Base-by-base conservation (phyloP, 352 stramenopile species). In the Pythium chondricola region DNA sequence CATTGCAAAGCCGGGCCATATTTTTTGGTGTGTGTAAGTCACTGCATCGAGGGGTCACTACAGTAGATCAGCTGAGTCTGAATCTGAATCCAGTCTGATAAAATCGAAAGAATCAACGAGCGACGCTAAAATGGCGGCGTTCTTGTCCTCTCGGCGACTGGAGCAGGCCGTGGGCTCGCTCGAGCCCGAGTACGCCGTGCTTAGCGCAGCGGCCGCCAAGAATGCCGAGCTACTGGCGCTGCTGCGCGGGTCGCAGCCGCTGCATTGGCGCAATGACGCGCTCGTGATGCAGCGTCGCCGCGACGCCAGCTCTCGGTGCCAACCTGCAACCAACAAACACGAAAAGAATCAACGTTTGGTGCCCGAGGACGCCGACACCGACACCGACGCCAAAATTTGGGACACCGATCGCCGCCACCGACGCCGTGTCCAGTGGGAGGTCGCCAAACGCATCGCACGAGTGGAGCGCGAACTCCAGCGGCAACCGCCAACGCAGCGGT, bases 361-460 rank as follows among this genome's bases (percentile, higher is more conserved):
- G n/a, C 38, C 43, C 39, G 50, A 49, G 2, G 26, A 37, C 13
- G 17, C 18, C 0, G n/a, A n/a, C n/a, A n/a, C n/a, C n/a, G n/a
- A n/a, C n/a, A n/a, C n/a, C n/a, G n/a, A n/a, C n/a, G n/a, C n/a
- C n/a, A n/a, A n/a, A n/a, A n/a, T n/a, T n/a, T 33, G 44, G 20
- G 65, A 71, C 18, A 58, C 63, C 29, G 67, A 62, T 52, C 63
- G 60, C 47, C 52, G 65, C 4, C 65, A 68, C 46, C 71, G 63
- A 27, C 51, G 66, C 1, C 63, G 69, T 16, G 33, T 89, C 43
- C 72, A 85, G 43, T 89, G 74, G 78, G 78, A 89, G 59, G 73
- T 89, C 22, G 57, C 78, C 35, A 70, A 71, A 48, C 68, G 78
- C 6, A 87, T 87, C 36, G 78, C 78, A 2, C 73, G 78, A 4